Base-by-base conservation (phyloP, 352 stramenopile species). In the Phytophthora meadii region DNA sequence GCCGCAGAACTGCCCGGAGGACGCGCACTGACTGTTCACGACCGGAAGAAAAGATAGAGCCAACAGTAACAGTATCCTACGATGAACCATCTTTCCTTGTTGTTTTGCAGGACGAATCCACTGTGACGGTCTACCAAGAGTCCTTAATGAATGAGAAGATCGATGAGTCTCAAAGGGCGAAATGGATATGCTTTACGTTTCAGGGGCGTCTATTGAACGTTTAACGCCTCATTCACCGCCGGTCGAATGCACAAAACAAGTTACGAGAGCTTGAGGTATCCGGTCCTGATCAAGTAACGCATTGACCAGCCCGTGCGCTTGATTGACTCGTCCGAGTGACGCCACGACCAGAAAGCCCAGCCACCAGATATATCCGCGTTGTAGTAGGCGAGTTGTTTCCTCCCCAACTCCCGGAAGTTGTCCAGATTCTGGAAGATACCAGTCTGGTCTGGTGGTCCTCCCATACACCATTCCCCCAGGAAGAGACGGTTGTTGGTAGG, bases 321-420 rank as follows among this genome's bases (percentile, higher is more conserved):
- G 14, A 57, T 47, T 22, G 55, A 54, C 12, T 79, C 72, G 32
- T 87, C 79, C 27, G 73, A 78, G 61, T 82, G 68, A 10, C 55
- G 71, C 77, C 77, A 89, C 24, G 77, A 66, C 77, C 80, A 89
- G 41, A 87, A 84, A 0, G 74, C 44, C 74, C 76, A 87, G 12
- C 77, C 80, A 28, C 65, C 65, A 0, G 58, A 60, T n/a, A 49
- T 36, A 9, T 64, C 36, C 1, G 45, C 51, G 27, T 55, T 74
- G 46, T 66, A 76, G 30, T 72, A 65, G 8, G 72, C 48, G 8
- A 86, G 49, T 30, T 86, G 76, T 10, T 61, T 57, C 3, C 49
- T n/a, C 0, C 65, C 73, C 34, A 86, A 77, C 17, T 62, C 47
- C 15, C 57, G 65, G 28, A 81, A 73, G n/a, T 68, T 46, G n/a